phyloP scores from a whole-genome alignment of 768 basidiomycete genomes.

The Pulveroboletus frians region DNA sequence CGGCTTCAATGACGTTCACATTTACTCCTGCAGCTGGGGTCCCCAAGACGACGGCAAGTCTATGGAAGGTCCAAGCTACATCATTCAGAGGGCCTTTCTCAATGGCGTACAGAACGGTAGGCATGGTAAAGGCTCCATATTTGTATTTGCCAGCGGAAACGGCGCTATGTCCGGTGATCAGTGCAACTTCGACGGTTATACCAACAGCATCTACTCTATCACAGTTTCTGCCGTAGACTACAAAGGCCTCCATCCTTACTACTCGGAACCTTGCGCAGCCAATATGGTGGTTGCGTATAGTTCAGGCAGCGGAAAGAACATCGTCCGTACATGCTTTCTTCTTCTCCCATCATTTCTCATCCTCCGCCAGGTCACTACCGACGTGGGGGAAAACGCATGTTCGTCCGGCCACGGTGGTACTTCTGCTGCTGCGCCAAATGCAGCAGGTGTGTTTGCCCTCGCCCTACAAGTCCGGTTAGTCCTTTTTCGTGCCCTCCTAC shows the following conservation, averaged over 20 bases:
- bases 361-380: slow-evolving; percentile 79
- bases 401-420: slow-evolving; percentile 87
- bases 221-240: slow-evolving; percentile 95
- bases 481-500: slow-evolving; percentile 1
- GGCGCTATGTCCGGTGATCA: slow-evolving; percentile 89
- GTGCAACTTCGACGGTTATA: slow-evolving; percentile 99
- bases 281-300: slow-evolving; percentile 96
- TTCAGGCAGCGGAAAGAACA: slow-evolving; percentile 89
- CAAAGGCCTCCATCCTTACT: slow-evolving; percentile 91
- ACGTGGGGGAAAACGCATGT: slow-evolving; percentile 81
- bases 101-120: slow-evolving; percentile 92
- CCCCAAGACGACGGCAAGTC: slow-evolving; percentile 91
- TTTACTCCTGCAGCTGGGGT: slow-evolving; percentile 95
- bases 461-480: slow-evolving; percentile 80
- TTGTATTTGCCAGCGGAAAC: slow-evolving; percentile 97
- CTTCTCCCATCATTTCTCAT: slow-evolving; percentile 10
- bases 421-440: slow-evolving; percentile 96
- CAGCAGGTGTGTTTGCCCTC: slow-evolving; percentile 88
- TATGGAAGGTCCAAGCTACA: slow-evolving; percentile 90
- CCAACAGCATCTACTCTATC: slow-evolving; percentile 93
- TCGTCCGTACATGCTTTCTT: slow-evolving; percentile 51
- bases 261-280: slow-evolving; percentile 96
- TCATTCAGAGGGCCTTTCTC: slow-evolving; percentile 90
- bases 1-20: slow-evolving; percentile 85
- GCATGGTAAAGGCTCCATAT: slow-evolving; percentile 84